Evolutionary conservation across 331 rosid species (phyloP), one percentile per base, ranked within the genome.

Genomic region (Quercus phellos): DNA sequence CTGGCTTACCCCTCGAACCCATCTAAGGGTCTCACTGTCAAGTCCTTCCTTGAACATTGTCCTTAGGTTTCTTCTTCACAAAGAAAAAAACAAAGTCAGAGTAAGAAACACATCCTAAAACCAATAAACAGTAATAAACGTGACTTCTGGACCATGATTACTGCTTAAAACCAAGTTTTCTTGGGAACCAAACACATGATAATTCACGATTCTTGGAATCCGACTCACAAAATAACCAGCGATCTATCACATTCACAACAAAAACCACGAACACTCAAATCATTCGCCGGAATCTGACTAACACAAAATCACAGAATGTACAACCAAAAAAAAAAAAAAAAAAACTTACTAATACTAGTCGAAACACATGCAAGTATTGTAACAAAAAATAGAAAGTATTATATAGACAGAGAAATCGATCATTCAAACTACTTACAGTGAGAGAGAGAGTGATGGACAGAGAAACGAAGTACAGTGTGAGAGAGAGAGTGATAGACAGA

Each of bases 1-100:
- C 43, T 71, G 60, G 38, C 32, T 32, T 55, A 79, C 87, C 84
- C 72, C 60, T 55, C 55, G 68, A 68, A 74, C 51, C 79, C 73
- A 63, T 84, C 50, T 80, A 50, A n/a, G 46, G 51, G 64, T 72
- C 54, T 68, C 70, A 68, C 55, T 10, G 50, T 68, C 78, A 50
- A 73, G 26, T 32, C 75, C 76, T 72, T 59, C 68, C 19, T 27
- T 46, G 73, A 76, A n/a, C 75, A 71, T 71, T 26, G 75, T 32
- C 26, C 60, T 22, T 3, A 27, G 19, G 60, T 24, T 51, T 8
- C 24, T 51, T 51, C 75, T 24, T 71, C 46, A 24, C 29, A 30
- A 24, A 24, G 12, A 51, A 24, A 26, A 51, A 55, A 55, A 70
- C 30, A 43, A 38, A 35, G 2, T 9, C 32, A 12, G 10, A 70